These are phyloP conservation scores for Laetiporus sulphureus DNA, from an alignment of 1,284 basidiomycete genomes.

Conservation along the genomic window DNA sequence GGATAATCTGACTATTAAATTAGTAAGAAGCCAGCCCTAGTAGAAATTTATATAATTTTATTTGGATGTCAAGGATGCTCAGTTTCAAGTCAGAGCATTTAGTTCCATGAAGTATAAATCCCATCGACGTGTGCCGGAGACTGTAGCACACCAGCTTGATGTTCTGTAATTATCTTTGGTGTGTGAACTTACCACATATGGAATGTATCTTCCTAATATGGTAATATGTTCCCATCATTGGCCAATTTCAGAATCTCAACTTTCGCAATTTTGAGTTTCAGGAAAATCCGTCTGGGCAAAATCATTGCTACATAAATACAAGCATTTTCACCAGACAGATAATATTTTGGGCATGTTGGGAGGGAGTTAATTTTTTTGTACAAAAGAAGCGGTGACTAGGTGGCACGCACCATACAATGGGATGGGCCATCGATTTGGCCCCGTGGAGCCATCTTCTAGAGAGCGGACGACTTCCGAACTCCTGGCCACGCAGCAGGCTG, in stretches of 20 bases:
- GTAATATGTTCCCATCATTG: neutral
- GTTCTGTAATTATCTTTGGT: neutral
- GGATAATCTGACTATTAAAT: too few species aligned
- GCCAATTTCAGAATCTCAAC: neutral
- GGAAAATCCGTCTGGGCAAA: neutral
- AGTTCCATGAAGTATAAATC: constrained; percentile 20
- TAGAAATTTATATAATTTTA: too few species aligned
- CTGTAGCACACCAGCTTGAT: constrained; percentile 10
- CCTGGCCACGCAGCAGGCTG: too few species aligned
- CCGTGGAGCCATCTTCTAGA: too few species aligned
- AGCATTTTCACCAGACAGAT: neutral
- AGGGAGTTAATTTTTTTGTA: too few species aligned
- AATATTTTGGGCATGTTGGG: too few species aligned
- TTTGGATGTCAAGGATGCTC: constrained; percentile 19
- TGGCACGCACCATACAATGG: too few species aligned
- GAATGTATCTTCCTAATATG: neutral
- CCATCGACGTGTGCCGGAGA: constrained; percentile 20
- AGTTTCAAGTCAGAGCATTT: constrained; percentile 17
- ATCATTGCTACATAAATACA: neutral
- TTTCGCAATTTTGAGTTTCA: neutral
- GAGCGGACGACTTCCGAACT: too few species aligned
- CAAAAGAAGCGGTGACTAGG: too few species aligned
- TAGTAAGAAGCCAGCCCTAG: too few species aligned
- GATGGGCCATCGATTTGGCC: too few species aligned
- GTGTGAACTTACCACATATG: neutral